Base-by-base conservation (phyloP, 2,329 filamentous ascomycete species). In the Talaromyces sp. region DNA sequence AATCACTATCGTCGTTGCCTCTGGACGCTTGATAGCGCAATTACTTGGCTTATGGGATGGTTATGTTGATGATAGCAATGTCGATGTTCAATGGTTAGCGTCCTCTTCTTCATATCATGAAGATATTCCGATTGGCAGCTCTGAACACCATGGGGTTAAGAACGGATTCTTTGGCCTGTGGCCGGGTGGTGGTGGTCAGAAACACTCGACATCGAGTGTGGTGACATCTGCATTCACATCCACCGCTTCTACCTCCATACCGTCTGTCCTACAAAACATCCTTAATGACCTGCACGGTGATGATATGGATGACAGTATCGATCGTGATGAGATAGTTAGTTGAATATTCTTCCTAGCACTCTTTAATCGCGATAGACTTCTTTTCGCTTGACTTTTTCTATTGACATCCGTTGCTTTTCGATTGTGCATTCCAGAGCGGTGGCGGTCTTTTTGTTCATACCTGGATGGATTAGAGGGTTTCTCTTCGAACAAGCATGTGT, bases 21-120 rank as follows among this genome's bases (percentile, higher is more conserved):
- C 76, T 41, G 70, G 72, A 65, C 68, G 75, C 16, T 67, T 79
- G 16, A 47, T 73, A 14, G 70, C 72, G 24, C 77, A 79, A 54
- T 59, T 79, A 1, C 67, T 80, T 16, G 78, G 80, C 3, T 61
- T 80, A 39, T 78, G 73, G 71, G 78, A 81, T 72, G 78, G 79
- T 2, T 81, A 76, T 64, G 76, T 80, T 11, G 77, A 81, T 58
- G 70, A 72, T 19, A 43, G 63, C 69, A 41, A 35, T 27, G 50
- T 49, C 22, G 50, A 65, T 6, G 10, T 49, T 7, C n/a, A 16
- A 27, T 58, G 35, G 50, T 11, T 35, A 9, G 52, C 60, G 33
- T 43, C 60, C 10, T 41, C 60, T 16, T 35, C 49, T 7, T 64
- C 65, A 3, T 68, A 69, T 16, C 52, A 70, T 2, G n/a, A 41